These are phyloP conservation scores for Guyanaporus albipodus DNA, from an alignment of 768 basidiomycete species.

Conservation along the genomic window DNA sequence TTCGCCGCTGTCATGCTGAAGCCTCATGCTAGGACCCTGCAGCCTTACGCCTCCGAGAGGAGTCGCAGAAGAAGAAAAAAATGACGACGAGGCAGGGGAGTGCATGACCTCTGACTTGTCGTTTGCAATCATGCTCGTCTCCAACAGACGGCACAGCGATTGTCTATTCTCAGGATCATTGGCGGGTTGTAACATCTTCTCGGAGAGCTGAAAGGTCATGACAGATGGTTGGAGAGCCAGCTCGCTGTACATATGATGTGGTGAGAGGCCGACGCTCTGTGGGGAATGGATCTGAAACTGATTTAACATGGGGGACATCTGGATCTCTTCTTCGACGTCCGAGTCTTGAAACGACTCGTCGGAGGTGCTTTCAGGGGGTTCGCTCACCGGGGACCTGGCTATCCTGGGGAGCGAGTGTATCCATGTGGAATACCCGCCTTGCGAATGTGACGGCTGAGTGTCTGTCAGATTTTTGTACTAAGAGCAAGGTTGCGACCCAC, in stretches of 20 bases:
- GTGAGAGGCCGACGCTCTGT: slow-evolving; percentile 3
- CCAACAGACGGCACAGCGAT: slow-evolving; percentile 14
- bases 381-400: slow-evolving; percentile 27
- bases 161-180: slow-evolving; percentile 27
- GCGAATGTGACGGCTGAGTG: slow-evolving; percentile 18
- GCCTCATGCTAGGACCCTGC: slow-evolving; percentile 27
- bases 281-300: slow-evolving; percentile 27
- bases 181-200: slow-evolving; percentile 20
- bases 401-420: slow-evolving; percentile 9
- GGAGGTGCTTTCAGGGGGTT: slow-evolving; percentile 29
- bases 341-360: slow-evolving; percentile 30
- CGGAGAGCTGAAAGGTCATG: slow-evolving; percentile 31
- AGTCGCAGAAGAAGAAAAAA: slow-evolving; percentile 1
- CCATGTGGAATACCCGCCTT: slow-evolving; percentile 12
- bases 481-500: slow-evolving; percentile 11
- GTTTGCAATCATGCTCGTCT: slow-evolving; percentile 16
- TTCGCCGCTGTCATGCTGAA: slow-evolving; percentile 15
- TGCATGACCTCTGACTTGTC: slow-evolving; percentile 11
- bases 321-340: slow-evolving; percentile 22
- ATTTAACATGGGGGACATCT: slow-evolving; percentile 32
- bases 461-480: slow-evolving; percentile 16
- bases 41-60: slow-evolving; percentile 1
- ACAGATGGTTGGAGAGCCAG: slow-evolving; percentile 24
- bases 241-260: slow-evolving; percentile 3
- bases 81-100: slow-evolving; percentile 3